Evolutionary conservation across 129 eudicot genomes (phyloP), one percentile per base, ranked within the genome.

Genomic region (Lactuca sativa): DNA sequence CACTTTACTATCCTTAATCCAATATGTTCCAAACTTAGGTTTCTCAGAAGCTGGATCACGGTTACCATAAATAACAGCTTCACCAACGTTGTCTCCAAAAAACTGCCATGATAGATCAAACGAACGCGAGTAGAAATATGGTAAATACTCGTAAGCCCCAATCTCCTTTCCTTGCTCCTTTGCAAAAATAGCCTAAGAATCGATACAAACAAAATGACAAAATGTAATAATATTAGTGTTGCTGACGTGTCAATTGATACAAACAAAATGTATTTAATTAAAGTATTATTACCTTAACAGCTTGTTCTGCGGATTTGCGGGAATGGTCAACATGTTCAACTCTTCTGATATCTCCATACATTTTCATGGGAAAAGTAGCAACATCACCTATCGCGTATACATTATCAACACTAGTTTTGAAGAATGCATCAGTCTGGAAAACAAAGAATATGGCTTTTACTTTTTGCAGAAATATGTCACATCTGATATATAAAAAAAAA

Each of bases 371-470:
- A 80, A 90, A 90, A 7, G 90, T 84, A 48, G 97, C 97, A 61
- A 90, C 95, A 72, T 90, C 97, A 66, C 97, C 97, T 33, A 90
- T 83, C 59, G 95, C 95, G 74, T 90, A 90, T 32, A 90, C 97
- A 64, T 85, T 84, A 66, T 81, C 75, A 49, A 80, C 74, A 21
- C 86, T 90, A 10, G 91, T 90, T 70, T 81, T 80, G 82, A 90
- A 90, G 77, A 75, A 86, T 5, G 67, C 83, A 80, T 90, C 90
- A 11, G 96, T 90, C 96, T 90, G 90, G 59, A 31, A 54, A 49
- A 70, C 18, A 70, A 57, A 57, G 15, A 21, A 61, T 36, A 61
- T 37, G 49, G 41, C 41, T 32, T 30, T 57, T 18, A 18, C 31
- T 18, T 4, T n/a, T n/a, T 16, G 2, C 2, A 44, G n/a, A n/a